Percentiles rank a stretch among this genome's conserved stretches.
These are phyloP conservation scores for Cinnamomum micranthum DNA, from an alignment of 164 flowering plant genomes.

Conservation along the genomic window DNA sequence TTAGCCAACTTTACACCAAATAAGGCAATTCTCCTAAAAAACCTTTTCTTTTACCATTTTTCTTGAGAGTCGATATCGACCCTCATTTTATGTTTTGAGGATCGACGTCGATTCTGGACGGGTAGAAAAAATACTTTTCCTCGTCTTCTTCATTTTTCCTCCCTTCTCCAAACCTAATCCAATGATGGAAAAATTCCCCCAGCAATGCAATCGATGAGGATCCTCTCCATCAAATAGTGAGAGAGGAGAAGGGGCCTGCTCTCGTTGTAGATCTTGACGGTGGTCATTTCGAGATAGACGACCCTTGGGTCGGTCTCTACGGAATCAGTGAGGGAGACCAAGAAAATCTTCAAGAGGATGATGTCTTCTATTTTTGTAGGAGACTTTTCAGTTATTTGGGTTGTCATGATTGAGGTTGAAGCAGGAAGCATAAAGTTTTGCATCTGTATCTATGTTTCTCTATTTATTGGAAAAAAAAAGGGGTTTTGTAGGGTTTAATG, in stretches of 20 bases:
- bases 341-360: slow-evolving; percentile 74
- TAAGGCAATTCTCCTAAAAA: no score
- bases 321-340: slow-evolving; percentile 49
- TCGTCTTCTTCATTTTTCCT: no score
- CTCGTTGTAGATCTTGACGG: slow-evolving; percentile 85
- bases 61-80: no score
- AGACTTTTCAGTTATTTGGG: slow-evolving; percentile 51
- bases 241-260: slow-evolving; percentile 49
- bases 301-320: slow-evolving; percentile 40
- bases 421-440: not conserved
- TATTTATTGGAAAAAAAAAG: no score
- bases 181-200: no score
- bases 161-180: no score
- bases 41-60: no score
- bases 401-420: slow-evolving; percentile 37
- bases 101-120: no score
- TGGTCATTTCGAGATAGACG: slow-evolving; percentile 72
- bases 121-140: no score
- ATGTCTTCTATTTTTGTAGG: slow-evolving; percentile 72
- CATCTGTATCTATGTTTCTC: not conserved
- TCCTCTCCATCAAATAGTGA: slow-evolving; percentile 63
- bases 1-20: no score
- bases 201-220: slow-evolving; percentile 66
- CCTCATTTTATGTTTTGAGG: no score
- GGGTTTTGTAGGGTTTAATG: no score